phyloP scores from a whole-genome alignment of 164 flowering plant genomes.

The Berberis thunbergii region DNA sequence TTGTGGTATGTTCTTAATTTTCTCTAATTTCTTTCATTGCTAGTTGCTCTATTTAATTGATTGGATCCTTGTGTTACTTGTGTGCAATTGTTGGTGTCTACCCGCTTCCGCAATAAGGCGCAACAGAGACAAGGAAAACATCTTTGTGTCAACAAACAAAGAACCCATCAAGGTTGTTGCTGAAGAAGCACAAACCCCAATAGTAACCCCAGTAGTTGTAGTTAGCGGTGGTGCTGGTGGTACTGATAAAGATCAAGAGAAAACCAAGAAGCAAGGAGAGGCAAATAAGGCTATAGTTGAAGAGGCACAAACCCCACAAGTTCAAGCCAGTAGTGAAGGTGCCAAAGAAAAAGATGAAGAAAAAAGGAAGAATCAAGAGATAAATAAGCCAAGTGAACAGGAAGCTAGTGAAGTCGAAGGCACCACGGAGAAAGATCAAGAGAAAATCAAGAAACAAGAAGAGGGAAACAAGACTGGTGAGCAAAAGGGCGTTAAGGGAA shows the following conservation, averaged over 20 bases:
- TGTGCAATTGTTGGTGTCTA: too few relatives aligned
- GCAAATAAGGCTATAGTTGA: too few relatives aligned
- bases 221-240: too few relatives aligned
- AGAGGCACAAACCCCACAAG: too few relatives aligned
- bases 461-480: neutral
- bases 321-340: neutral
- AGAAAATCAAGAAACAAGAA: neutral
- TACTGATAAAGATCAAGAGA: too few relatives aligned
- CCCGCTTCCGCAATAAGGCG: too few relatives aligned
- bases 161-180: neutral
- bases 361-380: neutral
- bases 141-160: neutral
- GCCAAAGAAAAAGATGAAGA: neutral
- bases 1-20: too few relatives aligned
- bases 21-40: too few relatives aligned
- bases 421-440: neutral
- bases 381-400: neutral
- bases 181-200: neutral
- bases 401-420: neutral
- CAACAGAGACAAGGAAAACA: neutral
- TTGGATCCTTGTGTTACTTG: too few relatives aligned
- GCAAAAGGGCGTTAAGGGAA: neutral
- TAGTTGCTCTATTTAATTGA: too few relatives aligned
- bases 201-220: neutral
- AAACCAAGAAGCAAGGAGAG: too few relatives aligned